Evolutionary conservation across 228 moss, liverwort and hornwort genomes (phyloP), one percentile per base, ranked within the genome.

Genomic region (Sphagnum magellanicum): DNA sequence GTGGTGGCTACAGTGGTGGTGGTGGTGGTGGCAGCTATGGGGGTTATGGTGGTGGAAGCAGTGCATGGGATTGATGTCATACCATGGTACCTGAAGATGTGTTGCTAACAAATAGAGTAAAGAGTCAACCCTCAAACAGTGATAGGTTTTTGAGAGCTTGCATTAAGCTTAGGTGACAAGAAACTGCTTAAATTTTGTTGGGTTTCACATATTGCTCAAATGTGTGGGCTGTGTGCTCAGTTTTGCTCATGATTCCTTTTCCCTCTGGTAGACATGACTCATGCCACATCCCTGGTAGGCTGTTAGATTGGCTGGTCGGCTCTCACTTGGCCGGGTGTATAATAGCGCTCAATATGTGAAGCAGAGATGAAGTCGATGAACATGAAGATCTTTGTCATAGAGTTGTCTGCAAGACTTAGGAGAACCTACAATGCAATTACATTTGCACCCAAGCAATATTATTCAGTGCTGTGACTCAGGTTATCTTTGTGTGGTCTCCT

Each of bases 311-410:
- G 79, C 81, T 87, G 84, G 83, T 87, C 88, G 88, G 86, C 90
- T 90, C 90, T 85, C 76, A 83, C 89, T 88, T 32, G 32, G 90
- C 92, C 90, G 90, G 90, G 92, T 95, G 95, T 95, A 95, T 82
- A 90, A 80, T 92, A 90, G 78, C 80, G 83, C 87, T 87, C 83
- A 76, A 78, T 83, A 81, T 51, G 74, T 76, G 74, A 76, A 72
- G 53, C 70, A 61, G 87, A 87, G 87, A 83, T 87, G 87, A 87
- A 80, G 83, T 87, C 78, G 77, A 76, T 83, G 81, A 83, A 83
- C 72, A 76, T 74, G 72, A 78, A 80, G 87, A 80, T 32, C 32
- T 32, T 87, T 83, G 83, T 83, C 87, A 80, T 83, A 78, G 78
- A 57, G 83, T 83, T 87, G 83, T 87, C 83, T 76, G 87, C 83